These are phyloP conservation scores for Juglanconis oblonga DNA, from an alignment of 2,329 filamentous ascomycete species.

Conservation along the genomic window DNA sequence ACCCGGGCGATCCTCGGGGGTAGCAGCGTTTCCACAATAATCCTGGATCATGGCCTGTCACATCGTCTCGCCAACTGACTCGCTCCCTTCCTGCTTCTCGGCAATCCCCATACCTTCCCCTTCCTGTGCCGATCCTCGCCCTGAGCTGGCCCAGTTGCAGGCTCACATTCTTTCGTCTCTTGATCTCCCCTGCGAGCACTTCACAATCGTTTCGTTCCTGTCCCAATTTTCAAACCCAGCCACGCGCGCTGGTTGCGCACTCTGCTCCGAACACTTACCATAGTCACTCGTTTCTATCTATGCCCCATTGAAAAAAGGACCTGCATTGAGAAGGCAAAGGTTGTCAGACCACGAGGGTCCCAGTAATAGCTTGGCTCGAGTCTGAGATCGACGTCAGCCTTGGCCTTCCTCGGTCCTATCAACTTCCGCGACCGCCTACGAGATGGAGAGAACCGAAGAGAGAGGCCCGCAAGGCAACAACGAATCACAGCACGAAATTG, in stretches of 20 bases:
- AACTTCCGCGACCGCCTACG: neutral
- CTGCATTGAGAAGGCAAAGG: neutral
- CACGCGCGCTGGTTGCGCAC: slow-evolving; percentile 10
- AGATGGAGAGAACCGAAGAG: neutral
- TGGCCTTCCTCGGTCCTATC: neutral
- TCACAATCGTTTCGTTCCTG: neutral
- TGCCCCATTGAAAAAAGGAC: neutral
- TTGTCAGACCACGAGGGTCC: neutral
- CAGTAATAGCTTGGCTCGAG: neutral
- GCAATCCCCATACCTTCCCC: neutral
- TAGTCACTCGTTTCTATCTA: slow-evolving; percentile 2
- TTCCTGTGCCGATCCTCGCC: slow-evolving; percentile 4
- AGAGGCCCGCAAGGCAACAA: too few species aligned
- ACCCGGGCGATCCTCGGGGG: too few species aligned
- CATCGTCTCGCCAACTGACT: slow-evolving; percentile 6
- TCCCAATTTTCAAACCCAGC: neutral
- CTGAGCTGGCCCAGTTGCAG: neutral
- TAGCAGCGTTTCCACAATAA: too few species aligned
- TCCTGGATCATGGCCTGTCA: neutral
- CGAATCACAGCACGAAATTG: too few species aligned
- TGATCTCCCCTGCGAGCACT: neutral
- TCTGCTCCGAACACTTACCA: neutral
- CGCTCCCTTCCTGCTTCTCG: slow-evolving; percentile 2
- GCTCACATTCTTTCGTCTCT: neutral
- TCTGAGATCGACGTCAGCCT: neutral